A percentile compares a stretch with the other conserved stretches of the same genome.
phyloP scores from a whole-genome alignment of 2,329 filamentous ascomycete genomes.

The Dothiorella sarmentorum region DNA sequence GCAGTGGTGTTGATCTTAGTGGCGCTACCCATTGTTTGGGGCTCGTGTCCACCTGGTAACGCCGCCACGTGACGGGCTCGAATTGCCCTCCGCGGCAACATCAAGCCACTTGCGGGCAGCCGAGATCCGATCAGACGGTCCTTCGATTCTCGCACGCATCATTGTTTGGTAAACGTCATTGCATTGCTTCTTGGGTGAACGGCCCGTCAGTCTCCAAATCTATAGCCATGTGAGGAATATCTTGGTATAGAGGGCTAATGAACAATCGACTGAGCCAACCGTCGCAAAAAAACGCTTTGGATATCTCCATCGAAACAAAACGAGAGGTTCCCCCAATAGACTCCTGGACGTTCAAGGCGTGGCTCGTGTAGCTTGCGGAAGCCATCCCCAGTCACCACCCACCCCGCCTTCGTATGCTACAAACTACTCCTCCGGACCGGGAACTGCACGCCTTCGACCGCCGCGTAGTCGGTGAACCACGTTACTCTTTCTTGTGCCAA shows the following conservation, averaged over 20 bases:
- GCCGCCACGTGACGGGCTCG: neutral
- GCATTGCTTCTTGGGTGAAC: constrained; percentile 3
- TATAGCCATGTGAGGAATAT: constrained; percentile 3
- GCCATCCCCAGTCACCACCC: neutral
- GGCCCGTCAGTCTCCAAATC: constrained; percentile 10
- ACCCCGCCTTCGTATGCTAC: constrained; percentile 32
- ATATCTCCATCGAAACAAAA: constrained; percentile 17
- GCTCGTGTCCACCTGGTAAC: constrained; percentile 7
- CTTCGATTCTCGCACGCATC: too few species aligned
- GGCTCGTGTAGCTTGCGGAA: constrained; percentile 8
- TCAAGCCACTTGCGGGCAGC: neutral
- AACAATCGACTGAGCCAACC: constrained; percentile 13
- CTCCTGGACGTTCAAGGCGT: constrained; percentile 2
- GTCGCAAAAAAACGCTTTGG: constrained; percentile 14
- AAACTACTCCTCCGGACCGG: constrained; percentile 66
- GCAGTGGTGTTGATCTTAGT: constrained; percentile 15
- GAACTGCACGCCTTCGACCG: constrained; percentile 80
- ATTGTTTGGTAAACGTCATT: neutral
- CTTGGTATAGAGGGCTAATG: neutral
- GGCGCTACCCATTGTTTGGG: neutral
- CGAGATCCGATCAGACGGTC: too few species aligned
- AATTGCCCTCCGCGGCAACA: neutral
- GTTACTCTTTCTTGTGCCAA: constrained; percentile 79
- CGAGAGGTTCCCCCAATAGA: constrained; percentile 8
- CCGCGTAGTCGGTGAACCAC: constrained; percentile 90